These are phyloP conservation scores for Hirschfeldia incana DNA, from an alignment of 345 rosid species.

Conservation along the genomic window DNA sequence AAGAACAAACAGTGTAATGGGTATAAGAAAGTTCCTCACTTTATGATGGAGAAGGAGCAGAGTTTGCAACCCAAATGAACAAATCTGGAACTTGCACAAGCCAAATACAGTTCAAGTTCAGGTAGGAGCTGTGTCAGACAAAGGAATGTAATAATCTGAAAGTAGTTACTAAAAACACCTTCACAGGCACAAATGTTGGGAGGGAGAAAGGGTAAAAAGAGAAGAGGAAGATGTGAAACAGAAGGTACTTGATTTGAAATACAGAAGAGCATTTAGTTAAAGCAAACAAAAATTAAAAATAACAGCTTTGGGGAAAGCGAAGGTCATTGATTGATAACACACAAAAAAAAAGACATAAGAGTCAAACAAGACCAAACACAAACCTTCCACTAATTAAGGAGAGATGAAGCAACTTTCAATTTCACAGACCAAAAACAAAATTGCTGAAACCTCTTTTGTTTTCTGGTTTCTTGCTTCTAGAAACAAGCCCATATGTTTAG, in stretches of 20 bases:
- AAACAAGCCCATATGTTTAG: background rate
- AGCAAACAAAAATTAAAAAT: background rate
- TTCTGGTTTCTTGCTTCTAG: no score
- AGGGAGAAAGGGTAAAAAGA: background rate
- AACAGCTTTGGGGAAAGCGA: slow-evolving; percentile 4
- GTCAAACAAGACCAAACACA: slow-evolving; percentile 3
- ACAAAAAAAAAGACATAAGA: background rate
- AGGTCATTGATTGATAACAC: background rate
- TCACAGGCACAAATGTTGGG: background rate
- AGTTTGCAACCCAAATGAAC: background rate
- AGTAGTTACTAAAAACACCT: background rate
- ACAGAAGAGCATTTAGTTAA: background rate
- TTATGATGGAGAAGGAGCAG: background rate
- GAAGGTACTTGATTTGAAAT: background rate
- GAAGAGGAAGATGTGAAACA: background rate
- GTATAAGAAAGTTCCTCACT: background rate
- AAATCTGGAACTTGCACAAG: background rate
- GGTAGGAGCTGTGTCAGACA: background rate
- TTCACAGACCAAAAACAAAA: background rate
- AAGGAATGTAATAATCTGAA: background rate
- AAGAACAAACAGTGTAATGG: background rate
- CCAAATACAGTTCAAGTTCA: background rate
- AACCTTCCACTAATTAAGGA: background rate
- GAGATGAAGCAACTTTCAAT: background rate
- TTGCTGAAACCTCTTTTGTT: no score